These are phyloP conservation scores for Nemania sp. DNA, from an alignment of 2,329 filamentous ascomycete genomes.

Conservation along the genomic window DNA sequence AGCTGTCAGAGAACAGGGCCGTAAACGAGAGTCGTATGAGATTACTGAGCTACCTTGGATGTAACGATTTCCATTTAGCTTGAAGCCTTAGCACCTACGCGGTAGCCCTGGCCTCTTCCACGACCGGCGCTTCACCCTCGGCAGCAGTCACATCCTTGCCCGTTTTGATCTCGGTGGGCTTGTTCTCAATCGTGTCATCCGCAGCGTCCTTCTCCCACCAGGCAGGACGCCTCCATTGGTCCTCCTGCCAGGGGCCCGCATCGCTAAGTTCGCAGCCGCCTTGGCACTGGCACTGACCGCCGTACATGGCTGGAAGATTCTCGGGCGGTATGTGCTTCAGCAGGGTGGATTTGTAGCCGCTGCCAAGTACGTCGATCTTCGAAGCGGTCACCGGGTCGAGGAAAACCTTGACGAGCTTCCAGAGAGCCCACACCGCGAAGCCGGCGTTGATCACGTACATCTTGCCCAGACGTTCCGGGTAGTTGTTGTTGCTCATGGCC, in stretches of 20 bases:
- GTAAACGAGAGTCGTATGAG: background rate
- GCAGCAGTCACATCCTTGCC: constrained; percentile 40
- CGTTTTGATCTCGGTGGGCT: constrained; percentile 36
- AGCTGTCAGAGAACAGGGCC: background rate
- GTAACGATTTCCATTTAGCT: background rate
- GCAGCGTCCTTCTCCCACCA: constrained; percentile 62
- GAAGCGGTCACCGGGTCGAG: constrained; percentile 94
- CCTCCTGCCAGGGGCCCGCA: constrained; percentile 83
- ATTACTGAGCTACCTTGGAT: background rate
- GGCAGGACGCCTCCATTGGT: constrained; percentile 65
- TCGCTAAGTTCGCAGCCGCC: constrained; percentile 88
- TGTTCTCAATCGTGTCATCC: constrained; percentile 37
- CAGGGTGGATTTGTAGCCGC: constrained; percentile 80
- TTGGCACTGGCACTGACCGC: constrained; percentile 78
- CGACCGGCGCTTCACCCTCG: constrained; percentile 12
- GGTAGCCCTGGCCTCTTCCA: constrained; percentile 16
- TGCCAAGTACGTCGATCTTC: constrained; percentile 91
- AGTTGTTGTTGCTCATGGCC: constrained; percentile 96
- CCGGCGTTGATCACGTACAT: constrained; percentile 98
- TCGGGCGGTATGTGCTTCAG: constrained; percentile 82
- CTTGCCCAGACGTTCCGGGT: constrained; percentile 93
- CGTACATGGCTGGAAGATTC: constrained; percentile 86
- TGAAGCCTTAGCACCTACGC: constrained; percentile 11
- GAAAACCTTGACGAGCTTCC: constrained; percentile 87
- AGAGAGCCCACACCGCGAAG: constrained; percentile 85